phyloP scores from a whole-genome alignment of 257 asterid species.

The Apocynum venetum region DNA sequence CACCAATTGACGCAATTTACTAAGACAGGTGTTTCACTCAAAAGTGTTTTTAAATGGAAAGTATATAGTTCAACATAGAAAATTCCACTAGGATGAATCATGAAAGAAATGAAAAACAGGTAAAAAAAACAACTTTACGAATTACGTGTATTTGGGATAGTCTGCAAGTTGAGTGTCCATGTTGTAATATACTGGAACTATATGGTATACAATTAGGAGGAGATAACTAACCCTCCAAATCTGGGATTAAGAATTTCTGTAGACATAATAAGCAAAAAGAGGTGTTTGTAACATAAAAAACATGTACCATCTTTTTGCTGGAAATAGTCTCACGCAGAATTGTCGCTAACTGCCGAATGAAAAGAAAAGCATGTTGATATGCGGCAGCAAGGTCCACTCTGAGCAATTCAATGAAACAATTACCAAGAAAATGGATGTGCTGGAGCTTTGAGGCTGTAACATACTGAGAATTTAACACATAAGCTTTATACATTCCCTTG shows the following conservation, averaged over 20 bases:
- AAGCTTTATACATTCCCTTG: conserved; percentile 91
- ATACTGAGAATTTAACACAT: conserved; percentile 77
- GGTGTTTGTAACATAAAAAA: neutral
- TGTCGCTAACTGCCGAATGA: conserved; percentile 87
- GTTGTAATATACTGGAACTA: neutral
- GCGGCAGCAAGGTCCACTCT: conserved; percentile 73
- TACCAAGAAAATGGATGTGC: conserved; percentile 86
- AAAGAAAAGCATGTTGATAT: conserved; percentile 80
- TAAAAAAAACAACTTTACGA: neutral
- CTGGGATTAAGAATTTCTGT: neutral
- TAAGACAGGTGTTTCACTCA: neutral
- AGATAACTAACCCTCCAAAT: neutral
- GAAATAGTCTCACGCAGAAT: conserved; percentile 69
- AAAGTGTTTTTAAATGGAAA: neutral
- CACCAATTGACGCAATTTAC: neutral
- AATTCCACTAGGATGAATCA: neutral
- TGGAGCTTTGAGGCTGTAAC: conserved; percentile 72
- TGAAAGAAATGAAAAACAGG: neutral
- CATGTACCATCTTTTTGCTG: conserved; percentile 50
- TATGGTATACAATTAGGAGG: neutral
- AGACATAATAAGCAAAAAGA: neutral
- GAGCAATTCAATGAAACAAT: conserved; percentile 74
- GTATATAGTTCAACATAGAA: neutral
- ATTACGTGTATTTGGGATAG: neutral
- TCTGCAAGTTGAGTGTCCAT: neutral